Conservation (phyloP, 148 eudicot genomes). For the Mesembryanthemum crystallinum region DNA sequence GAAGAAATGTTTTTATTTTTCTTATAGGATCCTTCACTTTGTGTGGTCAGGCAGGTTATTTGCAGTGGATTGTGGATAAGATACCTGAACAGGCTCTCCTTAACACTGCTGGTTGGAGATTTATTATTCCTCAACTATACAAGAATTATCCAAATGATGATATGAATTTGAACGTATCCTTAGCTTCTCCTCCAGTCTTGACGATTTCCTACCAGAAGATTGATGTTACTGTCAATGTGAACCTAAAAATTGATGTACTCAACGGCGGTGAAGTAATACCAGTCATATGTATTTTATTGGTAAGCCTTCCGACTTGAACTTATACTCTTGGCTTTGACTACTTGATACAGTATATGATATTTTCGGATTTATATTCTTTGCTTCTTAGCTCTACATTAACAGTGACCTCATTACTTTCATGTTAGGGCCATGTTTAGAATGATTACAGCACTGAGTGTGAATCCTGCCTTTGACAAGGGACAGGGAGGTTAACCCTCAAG, state of each 20-base stretch:
- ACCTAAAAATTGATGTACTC: slow-evolving; percentile 58
- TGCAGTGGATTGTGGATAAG: slow-evolving; percentile 71
- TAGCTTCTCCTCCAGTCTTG: slow-evolving; percentile 51
- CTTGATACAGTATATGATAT: slow-evolving; percentile 3
- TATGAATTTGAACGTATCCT: slow-evolving; percentile 65
- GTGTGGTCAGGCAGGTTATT: slow-evolving; percentile 53
- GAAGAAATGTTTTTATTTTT: background rate
- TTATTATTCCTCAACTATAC: slow-evolving; percentile 71
- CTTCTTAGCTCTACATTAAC: background rate
- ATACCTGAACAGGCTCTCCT: slow-evolving; percentile 68
- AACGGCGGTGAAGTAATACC: slow-evolving; percentile 49
- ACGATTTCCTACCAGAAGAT: slow-evolving; percentile 42
- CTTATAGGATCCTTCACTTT: slow-evolving; percentile 13
- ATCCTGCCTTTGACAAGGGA: too few relatives aligned
- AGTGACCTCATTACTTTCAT: too few relatives aligned
- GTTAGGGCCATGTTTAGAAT: too few relatives aligned
- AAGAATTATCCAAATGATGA: slow-evolving; percentile 70
- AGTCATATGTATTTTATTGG: slow-evolving; percentile 69
- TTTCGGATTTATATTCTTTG: background rate
- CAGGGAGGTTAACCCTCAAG: too few relatives aligned
- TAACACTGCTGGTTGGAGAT: slow-evolving; percentile 85
- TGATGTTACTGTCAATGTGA: slow-evolving; percentile 47
- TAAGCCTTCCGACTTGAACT: slow-evolving; percentile 27
- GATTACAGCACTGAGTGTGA: too few relatives aligned
- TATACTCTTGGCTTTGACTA: background rate